Conservation (phyloP, 129 eudicot genomes). For the Escallonia herrerae region DNA sequence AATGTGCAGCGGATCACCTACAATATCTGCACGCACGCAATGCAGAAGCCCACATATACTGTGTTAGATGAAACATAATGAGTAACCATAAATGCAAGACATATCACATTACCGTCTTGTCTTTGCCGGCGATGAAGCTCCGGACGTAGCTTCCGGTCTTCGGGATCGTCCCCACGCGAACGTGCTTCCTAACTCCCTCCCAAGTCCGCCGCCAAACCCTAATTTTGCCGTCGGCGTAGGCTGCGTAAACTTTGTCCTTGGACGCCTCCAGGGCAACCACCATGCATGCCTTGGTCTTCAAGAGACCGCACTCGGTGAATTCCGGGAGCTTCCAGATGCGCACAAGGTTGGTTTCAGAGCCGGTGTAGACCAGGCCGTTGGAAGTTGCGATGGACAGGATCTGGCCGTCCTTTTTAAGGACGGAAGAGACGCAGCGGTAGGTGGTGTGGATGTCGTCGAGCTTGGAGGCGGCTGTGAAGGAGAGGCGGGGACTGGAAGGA, state of each 20-base stretch:
- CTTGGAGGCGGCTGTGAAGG: too few species aligned
- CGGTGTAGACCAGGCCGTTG: slow-evolving; percentile 39
- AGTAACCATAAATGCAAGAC: slow-evolving; percentile 6
- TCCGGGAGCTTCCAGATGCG: slow-evolving; percentile 43
- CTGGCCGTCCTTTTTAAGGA: slow-evolving; percentile 46
- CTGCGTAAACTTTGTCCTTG: slow-evolving; percentile 33
- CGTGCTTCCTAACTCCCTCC: slow-evolving; percentile 35
- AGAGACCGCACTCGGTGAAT: slow-evolving; percentile 43
- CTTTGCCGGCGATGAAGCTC: slow-evolving; percentile 37
- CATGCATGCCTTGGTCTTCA: slow-evolving; percentile 31
- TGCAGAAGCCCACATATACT: too few species aligned
- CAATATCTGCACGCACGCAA: too few species aligned
- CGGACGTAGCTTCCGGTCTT: slow-evolving; percentile 33
- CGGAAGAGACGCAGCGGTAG: slow-evolving; percentile 38
- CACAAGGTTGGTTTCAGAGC: slow-evolving; percentile 19
- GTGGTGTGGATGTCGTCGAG: slow-evolving; percentile 6
- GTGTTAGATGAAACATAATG: too few species aligned
- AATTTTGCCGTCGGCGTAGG: slow-evolving; percentile 40
- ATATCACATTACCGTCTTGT: slow-evolving; percentile 24
- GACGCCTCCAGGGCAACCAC: slow-evolving; percentile 38
- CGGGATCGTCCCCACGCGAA: slow-evolving; percentile 36
- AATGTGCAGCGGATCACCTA: too few species aligned
- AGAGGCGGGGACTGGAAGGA: background rate
- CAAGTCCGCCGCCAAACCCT: slow-evolving; percentile 45
- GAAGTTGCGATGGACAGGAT: slow-evolving; percentile 27